Evolutionary conservation across 2,329 filamentous ascomycete genomes (phyloP).

Genomic region (Plectosphaerella plurivora): DNA sequence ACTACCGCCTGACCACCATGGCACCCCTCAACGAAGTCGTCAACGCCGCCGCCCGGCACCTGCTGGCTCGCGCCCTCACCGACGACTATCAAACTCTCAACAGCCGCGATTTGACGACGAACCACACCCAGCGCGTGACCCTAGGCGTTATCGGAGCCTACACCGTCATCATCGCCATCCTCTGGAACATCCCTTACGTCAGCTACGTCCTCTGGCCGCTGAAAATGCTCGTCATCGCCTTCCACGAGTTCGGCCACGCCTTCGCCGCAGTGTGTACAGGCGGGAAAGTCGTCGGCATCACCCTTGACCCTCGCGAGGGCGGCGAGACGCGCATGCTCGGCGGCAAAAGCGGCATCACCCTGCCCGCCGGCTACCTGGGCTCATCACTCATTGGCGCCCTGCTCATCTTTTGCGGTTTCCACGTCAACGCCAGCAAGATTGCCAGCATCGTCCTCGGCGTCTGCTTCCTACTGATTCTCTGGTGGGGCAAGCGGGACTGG

Average conservation of each 20-base stretch:
- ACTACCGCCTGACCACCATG: neutral
- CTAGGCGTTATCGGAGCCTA: constrained; percentile 68
- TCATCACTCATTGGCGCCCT: constrained; percentile 73
- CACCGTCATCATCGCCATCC: constrained; percentile 63
- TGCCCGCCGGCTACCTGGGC: constrained; percentile 75
- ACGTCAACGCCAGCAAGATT: constrained; percentile 78
- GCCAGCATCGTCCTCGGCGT: constrained; percentile 68
- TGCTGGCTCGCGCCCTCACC: neutral
- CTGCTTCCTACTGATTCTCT: constrained; percentile 73
- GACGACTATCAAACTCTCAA: constrained; percentile 24
- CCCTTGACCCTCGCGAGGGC: constrained; percentile 70
- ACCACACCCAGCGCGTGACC: constrained; percentile 66
- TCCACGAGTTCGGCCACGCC: constrained; percentile 77
- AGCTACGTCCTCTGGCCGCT: constrained; percentile 74
- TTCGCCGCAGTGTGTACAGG: constrained; percentile 69
- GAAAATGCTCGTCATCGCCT: constrained; percentile 82
- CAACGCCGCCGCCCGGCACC: neutral
- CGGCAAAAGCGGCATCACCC: constrained; percentile 63
- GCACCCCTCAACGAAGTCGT: neutral
- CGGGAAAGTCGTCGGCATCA: constrained; percentile 69
- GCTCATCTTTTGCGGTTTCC: constrained; percentile 74
- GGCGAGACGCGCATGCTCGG: constrained; percentile 76
- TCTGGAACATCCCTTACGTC: constrained; percentile 79
- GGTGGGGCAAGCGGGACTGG: constrained; percentile 79
- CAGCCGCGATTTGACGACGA: constrained; percentile 50